Evolutionary conservation across 176 grass and related monocot genomes (phyloP).

Genomic region (Leersia perrieri): DNA sequence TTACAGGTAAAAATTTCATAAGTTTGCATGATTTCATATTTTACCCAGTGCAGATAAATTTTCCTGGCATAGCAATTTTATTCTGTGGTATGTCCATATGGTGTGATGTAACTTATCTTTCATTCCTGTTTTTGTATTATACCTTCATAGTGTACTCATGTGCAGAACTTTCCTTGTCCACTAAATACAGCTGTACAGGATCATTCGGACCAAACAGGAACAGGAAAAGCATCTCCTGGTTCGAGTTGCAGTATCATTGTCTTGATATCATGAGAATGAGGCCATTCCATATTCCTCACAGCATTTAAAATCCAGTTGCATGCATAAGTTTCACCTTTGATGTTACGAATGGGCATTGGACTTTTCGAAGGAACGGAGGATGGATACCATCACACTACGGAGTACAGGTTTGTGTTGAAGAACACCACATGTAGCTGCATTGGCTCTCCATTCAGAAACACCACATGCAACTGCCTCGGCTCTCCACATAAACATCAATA

Average conservation of each 20-base stretch:
- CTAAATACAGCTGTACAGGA: constrained; percentile 19
- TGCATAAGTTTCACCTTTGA: constrained; percentile 20
- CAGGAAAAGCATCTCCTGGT: neutral
- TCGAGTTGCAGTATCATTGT: neutral
- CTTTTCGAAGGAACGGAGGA: neutral
- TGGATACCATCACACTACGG: neutral
- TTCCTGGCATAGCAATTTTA: neutral
- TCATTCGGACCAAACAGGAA: constrained; percentile 3
- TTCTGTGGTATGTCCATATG: neutral
- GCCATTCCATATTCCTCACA: constrained; percentile 23
- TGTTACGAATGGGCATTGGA: neutral
- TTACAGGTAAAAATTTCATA: neutral
- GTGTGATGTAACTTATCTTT: neutral
- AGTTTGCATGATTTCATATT: neutral
- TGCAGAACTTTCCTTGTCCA: neutral
- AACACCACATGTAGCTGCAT: constrained; percentile 19
- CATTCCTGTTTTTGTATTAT: neutral
- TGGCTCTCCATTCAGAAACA: constrained; percentile 6
- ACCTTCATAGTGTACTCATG: constrained; percentile 8
- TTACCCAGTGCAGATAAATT: neutral
- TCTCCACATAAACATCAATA: constrained; percentile 26
- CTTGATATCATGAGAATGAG: constrained; percentile 29
- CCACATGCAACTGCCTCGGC: constrained; percentile 6
- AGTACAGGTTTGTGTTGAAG: neutral
- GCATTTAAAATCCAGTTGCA: constrained; percentile 13